Evolutionary conservation across 179 eudicot genomes (phyloP), one percentile per base, ranked within the genome.

Genomic region (Silene vulgaris): DNA sequence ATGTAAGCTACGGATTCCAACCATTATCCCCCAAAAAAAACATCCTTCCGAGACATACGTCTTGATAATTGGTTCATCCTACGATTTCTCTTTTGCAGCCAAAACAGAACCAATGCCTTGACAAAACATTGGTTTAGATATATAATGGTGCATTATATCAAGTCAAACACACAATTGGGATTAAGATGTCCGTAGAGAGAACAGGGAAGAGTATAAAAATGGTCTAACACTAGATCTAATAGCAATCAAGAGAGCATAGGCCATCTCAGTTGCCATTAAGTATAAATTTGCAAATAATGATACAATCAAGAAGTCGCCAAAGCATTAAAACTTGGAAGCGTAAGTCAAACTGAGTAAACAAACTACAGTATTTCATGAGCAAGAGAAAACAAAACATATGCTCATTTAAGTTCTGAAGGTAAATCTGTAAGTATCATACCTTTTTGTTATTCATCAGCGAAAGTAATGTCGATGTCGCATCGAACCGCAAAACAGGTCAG

Each of bases 401-500:
- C 60, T 70, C 73, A 50, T 50, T 21, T 50, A 21, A 48, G 35
- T 70, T 20, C 32, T 48, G 57, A 70, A 70, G 71, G 29, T 70
- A 70, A 70, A 70, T 70, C 61, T 70, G 54, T 50, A 19, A 48
- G 73, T 57, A 70, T 70, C 37, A 14, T 23, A 17, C 40, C 37
- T 45, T 70, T 28, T 50, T 21, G 61, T 70, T 70, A 70, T 70
- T 70, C 73, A 21, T 23, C 60, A 45, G 73, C 28, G 23, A 19
- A 69, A 48, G 72, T 40, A 37, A 4, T 9, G 61, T 12, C 73
- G 26, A 23, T 23, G 26, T 70, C 50, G 61, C 60, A 48, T 0
- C 73, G 19, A 70, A 14, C 61, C 37, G 8, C 32, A 20, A 50
- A 70, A 50, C 61, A 65, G 54, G 8, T 56, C 78, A 74, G 54